Conservation (phyloP, 164 flowering plant species). For the Nymphaea thermarum region DNA sequence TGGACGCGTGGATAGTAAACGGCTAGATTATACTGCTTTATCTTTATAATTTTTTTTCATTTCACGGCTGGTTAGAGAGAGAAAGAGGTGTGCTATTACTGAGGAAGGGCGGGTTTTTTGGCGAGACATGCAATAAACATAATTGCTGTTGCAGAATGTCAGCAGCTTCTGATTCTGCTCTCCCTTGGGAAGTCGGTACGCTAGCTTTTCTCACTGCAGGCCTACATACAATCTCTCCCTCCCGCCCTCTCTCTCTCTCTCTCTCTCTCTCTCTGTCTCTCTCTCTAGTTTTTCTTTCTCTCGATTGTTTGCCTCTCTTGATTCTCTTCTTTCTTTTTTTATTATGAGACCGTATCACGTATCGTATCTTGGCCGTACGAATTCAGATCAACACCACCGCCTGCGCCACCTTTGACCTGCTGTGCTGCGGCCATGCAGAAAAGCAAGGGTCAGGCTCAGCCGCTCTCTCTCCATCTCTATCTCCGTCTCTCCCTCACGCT, state of each 20-base stretch:
- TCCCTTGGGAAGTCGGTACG: background rate
- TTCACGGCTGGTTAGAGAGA: conserved; percentile 1
- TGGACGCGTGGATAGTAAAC: conserved; percentile 31
- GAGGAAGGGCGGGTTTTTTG: conserved; percentile 1
- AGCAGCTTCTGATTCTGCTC: background rate
- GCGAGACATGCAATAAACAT: background rate
- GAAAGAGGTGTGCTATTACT: background rate
- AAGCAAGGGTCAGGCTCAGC: background rate
- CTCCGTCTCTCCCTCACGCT: too few relatives aligned
- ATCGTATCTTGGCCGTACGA: conserved; percentile 2
- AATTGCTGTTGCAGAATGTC: conserved; percentile 2
- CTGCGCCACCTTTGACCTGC: background rate
- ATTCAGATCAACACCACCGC: background rate
- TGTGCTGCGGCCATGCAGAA: background rate
- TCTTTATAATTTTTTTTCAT: conserved; percentile 1
- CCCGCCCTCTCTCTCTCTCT: too few relatives aligned
- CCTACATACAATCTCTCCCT: background rate
- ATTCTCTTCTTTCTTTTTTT: too few relatives aligned
- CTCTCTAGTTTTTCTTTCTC: too few relatives aligned
- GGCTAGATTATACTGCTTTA: conserved; percentile 22
- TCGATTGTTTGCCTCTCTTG: too few relatives aligned
- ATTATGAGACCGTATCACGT: conserved; percentile 3
- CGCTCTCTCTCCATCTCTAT: too few relatives aligned
- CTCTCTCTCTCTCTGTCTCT: too few relatives aligned
- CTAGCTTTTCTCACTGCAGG: background rate